phyloP scores from a whole-genome alignment of 148 eudicot species.

The Chenopodium album region DNA sequence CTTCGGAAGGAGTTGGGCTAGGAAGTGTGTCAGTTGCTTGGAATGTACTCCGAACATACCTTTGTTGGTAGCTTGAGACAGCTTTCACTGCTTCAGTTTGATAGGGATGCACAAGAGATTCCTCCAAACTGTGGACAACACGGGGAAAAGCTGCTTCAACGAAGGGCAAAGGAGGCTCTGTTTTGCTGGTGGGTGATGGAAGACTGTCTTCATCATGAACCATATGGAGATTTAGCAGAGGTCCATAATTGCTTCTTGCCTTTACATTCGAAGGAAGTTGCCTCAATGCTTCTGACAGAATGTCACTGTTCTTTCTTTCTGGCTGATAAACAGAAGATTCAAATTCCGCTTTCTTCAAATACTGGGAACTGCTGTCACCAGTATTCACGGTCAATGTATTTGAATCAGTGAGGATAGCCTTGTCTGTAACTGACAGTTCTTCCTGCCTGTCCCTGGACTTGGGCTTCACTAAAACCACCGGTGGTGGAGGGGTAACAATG shows the following conservation, averaged over 20 bases:
- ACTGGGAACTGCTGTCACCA: constrained; percentile 28
- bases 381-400: constrained; percentile 38
- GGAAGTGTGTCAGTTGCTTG: constrained; percentile 65
- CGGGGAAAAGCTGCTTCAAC: constrained; percentile 33
- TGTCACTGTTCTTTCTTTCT: constrained; percentile 27
- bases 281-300: constrained; percentile 31
- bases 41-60: constrained; percentile 66
- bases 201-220: constrained; percentile 90
- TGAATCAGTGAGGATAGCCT: constrained; percentile 47
- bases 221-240: constrained; percentile 78
- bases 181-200: constrained; percentile 88
- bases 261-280: constrained; percentile 38
- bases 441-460: constrained; percentile 36
- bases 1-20: constrained; percentile 96
- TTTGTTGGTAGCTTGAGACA: constrained; percentile 87
- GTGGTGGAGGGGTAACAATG: constrained; percentile 35
- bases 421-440: constrained; percentile 34
- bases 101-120: constrained; percentile 56
- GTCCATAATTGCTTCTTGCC: constrained; percentile 50
- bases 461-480: constrained; percentile 28
- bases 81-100: constrained; percentile 84
- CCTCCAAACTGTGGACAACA: constrained; percentile 31
- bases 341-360: constrained; percentile 25
- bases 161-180: constrained; percentile 33
- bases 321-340: constrained; percentile 30